Base-by-base conservation (phyloP, 73 alveolate species). In the Urostyla sp. region DNA sequence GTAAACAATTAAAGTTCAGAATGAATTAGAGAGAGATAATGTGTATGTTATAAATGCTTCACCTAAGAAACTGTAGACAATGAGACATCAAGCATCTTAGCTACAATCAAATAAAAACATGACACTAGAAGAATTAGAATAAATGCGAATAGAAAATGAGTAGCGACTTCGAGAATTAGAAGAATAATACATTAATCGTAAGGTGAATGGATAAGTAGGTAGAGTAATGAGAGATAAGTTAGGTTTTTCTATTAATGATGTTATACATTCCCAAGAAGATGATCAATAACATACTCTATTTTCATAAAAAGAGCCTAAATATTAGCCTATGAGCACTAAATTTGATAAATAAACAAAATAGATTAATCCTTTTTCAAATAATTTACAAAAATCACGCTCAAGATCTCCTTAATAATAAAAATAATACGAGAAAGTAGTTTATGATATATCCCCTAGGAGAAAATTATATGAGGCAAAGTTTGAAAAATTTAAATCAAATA, bases 381-480 rank as follows among this genome's bases (percentile, higher is more conserved):
- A 40, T 40, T 15, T 40, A 16, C 60, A 16, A 13, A 49, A 49
- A 49, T 7, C 28, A 6, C 80, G 31, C 1, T 66, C 60, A 13
- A 40, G 61, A 38, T 66, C 80, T 23, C 3, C 72, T 55, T 40
- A 23, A 36, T 40, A 34, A 6, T 40, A 49, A 30, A 35, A 44
- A 49, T 21, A 24, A 44, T 16, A 2, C 8, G 63, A 34, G 11
- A 40, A 59, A 2, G 66, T 61, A 7, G 27, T 44, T 38, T 40
- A 37, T 20, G 16, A 37, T 15, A 46, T 40, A n/a, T 40, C 59
- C 8, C 63, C 80, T 13, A 34, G 80, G 44, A 36, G 55, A 21
- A 52, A 34, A 23, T 67, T 56, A 20, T 84, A 58, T 59, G 92
- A 84, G 35, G 84, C 92, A 0, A 84, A 84, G 57, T 84, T 84